These are phyloP conservation scores for Melastoma candidum DNA, from an alignment of 441 rosid species.

Conservation along the genomic window DNA sequence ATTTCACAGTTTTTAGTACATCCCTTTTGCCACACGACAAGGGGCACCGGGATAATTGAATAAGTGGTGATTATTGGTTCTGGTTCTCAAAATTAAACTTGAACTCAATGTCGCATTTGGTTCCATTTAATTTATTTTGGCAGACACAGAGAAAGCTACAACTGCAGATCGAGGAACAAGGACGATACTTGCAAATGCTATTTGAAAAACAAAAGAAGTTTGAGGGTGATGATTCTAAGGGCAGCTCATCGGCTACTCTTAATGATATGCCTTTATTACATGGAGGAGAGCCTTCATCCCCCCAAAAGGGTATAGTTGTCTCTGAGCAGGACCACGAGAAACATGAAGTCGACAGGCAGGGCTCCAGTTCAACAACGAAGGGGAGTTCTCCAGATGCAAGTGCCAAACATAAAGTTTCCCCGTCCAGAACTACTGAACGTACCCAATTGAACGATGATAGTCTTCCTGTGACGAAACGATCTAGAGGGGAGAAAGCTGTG, in stretches of 20 bases:
- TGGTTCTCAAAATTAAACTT: too few relatives aligned
- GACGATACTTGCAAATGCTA: conserved; percentile 43
- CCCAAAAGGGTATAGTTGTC: conserved; percentile 17
- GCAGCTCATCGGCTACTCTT: conserved; percentile 26
- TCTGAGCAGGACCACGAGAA: conserved; percentile 12
- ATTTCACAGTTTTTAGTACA: neutral
- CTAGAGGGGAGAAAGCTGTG: too few relatives aligned
- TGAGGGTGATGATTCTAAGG: conserved; percentile 26
- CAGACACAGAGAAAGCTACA: conserved; percentile 55
- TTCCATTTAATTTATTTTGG: neutral
- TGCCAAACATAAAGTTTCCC: conserved; percentile 25
- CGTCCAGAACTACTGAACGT: conserved; percentile 8
- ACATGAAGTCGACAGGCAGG: conserved; percentile 8
- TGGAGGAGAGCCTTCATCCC: conserved; percentile 14
- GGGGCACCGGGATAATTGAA: too few relatives aligned
- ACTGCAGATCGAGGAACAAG: conserved; percentile 49
- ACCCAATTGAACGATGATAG: neutral
- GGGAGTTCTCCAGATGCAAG: conserved; percentile 15
- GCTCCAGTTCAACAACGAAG: conserved; percentile 7
- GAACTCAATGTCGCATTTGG: too few relatives aligned
- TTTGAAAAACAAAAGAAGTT: conserved; percentile 39
- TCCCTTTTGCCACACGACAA: conserved; percentile 1
- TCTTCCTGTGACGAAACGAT: conserved; percentile 2
- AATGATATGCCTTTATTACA: conserved; percentile 16
- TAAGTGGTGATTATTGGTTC: too few relatives aligned